Base-by-base conservation (phyloP, 176 grass and related monocot species). In the Cenchrus fungigraminus region DNA sequence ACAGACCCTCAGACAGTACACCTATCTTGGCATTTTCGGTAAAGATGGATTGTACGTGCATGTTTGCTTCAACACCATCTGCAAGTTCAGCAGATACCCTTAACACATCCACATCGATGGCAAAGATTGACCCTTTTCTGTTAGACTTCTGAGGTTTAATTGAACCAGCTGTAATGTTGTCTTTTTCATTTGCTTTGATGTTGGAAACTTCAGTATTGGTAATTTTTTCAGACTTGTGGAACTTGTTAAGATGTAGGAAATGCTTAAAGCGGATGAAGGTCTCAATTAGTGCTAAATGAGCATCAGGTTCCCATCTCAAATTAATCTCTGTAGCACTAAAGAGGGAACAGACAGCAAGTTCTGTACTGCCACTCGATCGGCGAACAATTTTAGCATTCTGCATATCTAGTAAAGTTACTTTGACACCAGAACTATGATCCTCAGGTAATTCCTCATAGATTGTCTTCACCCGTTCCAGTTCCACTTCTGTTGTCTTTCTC, bases 11-110 rank as follows among this genome's bases (percentile, higher is more conserved):
- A 64, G 91, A 88, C 77, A 99, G 71, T 74, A 96, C 76, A 84
- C 97, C 97, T 87, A 99, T 99, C 78, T 94, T 96, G 65, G 84
- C 92, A 94, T 99, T 92, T 91, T 99, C 97, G 19, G 97, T 93
- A 79, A 99, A 99, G 46, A 99, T 99, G 84, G 97, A 99, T 86
- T 99, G 97, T 34, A 91, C 88, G 59, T 92, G 87, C 67, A 99
- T 87, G 78, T 89, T 89, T 85, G 91, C 94, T 83, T 94, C 92
- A 51, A 99, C 97, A 72, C 97, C 97, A 84, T 96, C 97, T 40
- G 97, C 97, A 55, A 99, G 83, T 79, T 89, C 90, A 82, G 93
- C 97, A 70, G 91, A 91, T 83, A 99, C 79, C 88, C 92, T 96
- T 75, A 99, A 86, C 61, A 86, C 68, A 71, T 96, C 93, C 65